These are phyloP conservation scores for Polytolypa hystricis DNA, from an alignment of 2,329 filamentous ascomycete species.

Conservation along the genomic window DNA sequence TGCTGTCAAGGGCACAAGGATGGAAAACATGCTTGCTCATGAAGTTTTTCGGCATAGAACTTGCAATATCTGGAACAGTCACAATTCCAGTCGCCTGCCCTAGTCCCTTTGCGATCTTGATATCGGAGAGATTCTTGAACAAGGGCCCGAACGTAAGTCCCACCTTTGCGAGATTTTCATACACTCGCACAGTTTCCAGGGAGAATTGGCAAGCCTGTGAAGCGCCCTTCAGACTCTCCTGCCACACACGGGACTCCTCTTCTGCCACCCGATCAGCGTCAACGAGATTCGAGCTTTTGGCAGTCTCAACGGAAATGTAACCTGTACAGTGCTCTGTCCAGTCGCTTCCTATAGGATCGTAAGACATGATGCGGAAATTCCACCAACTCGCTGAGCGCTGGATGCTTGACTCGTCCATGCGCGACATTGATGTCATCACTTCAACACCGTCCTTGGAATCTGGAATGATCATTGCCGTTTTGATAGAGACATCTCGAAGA, in stretches of 20 bases:
- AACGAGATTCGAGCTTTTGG: constrained; percentile 9
- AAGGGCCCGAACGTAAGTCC: constrained; percentile 23
- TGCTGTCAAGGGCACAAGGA: constrained; percentile 26
- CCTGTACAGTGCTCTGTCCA: constrained; percentile 29
- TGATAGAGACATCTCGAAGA: constrained; percentile 16
- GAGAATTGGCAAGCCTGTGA: constrained; percentile 13
- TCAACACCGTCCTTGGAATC: constrained; percentile 24
- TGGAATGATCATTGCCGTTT: constrained; percentile 19
- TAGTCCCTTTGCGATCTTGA: constrained; percentile 12
- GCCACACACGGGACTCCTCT: constrained; percentile 12
- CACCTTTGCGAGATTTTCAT: constrained; percentile 18
- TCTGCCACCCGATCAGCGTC: constrained; percentile 15
- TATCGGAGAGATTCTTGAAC: constrained; percentile 20
- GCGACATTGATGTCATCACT: constrained; percentile 17
- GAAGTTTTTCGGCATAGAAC: constrained; percentile 25
- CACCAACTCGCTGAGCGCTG: constrained; percentile 15
- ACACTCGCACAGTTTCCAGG: constrained; percentile 16
- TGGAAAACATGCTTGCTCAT: constrained; percentile 26
- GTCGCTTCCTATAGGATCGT: constrained; percentile 17
- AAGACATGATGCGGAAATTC: constrained; percentile 23
- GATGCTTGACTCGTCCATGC: constrained; percentile 15
- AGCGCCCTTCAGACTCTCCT: constrained; percentile 9
- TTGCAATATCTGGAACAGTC: constrained; percentile 19
- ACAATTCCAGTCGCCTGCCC: constrained; percentile 15
- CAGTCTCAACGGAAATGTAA: constrained; percentile 18